Percentiles rank a stretch among this genome's conserved stretches.
These are phyloP conservation scores for Eimeria mitis DNA, from an alignment of 169 alveolate species.

Conservation along the genomic window DNA sequence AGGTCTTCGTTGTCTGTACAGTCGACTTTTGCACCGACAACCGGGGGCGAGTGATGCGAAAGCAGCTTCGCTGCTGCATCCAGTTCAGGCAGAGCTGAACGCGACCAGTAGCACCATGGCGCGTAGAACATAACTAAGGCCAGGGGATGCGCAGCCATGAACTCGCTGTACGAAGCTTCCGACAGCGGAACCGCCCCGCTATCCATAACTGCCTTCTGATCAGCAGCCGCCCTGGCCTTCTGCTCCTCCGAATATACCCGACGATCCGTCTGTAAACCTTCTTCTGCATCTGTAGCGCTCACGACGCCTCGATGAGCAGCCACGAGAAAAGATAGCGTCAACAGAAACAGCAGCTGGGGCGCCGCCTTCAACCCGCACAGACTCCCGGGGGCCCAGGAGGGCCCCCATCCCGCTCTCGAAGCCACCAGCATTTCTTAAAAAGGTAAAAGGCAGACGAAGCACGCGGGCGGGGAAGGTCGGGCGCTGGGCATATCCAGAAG, in stretches of 20 bases:
- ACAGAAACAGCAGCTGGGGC: background rate
- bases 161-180: conserved; percentile 8
- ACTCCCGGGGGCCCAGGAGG: conserved; percentile 22
- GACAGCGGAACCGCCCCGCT: conserved; percentile 61
- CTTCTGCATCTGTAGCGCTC: conserved; percentile 1
- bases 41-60: conserved; percentile 80
- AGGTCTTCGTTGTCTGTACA: conserved; percentile 72
- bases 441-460: background rate
- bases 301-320: conserved; percentile 11
- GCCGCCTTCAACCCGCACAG: conserved; percentile 2
- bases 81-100: conserved; percentile 69
- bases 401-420: conserved; percentile 19
- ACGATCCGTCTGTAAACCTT: conserved; percentile 14
- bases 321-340: background rate
- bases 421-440: conserved; percentile 13
- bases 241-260: conserved; percentile 35
- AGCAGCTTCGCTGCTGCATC: conserved; percentile 70
- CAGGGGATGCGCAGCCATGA: conserved; percentile 47
- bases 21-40: conserved; percentile 66
- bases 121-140: conserved; percentile 79
- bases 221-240: conserved; percentile 23
- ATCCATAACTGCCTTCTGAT: conserved; percentile 48
- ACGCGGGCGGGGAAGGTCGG: conserved; percentile 12
- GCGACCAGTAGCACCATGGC: conserved; percentile 84
- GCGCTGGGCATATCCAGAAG: background rate